phyloP scores from a whole-genome alignment of 2,329 filamentous ascomycete genomes.

The Fusarium sacchari region DNA sequence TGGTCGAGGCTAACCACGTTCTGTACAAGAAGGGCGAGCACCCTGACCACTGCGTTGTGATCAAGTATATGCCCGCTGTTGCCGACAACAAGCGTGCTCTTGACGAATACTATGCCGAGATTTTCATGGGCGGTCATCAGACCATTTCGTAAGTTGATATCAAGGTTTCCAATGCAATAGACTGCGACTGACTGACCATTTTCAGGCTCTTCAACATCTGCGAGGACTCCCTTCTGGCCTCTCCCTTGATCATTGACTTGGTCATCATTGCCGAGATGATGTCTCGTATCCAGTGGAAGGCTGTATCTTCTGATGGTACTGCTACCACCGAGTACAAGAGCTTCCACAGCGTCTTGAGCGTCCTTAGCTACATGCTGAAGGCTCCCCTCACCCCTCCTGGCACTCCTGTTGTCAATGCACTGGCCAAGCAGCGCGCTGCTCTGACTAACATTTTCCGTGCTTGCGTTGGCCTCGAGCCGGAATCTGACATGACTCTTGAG shows the following conservation, averaged over 20 bases:
- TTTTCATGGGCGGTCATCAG: slow-evolving; percentile 98
- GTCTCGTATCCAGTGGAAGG: slow-evolving; percentile 96
- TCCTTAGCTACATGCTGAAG: slow-evolving; percentile 99
- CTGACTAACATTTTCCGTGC: slow-evolving; percentile 99
- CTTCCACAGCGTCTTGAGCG: slow-evolving; percentile 96
- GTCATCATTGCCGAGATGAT: slow-evolving; percentile 96
- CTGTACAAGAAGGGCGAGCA: slow-evolving; percentile 94
- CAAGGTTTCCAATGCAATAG: not conserved
- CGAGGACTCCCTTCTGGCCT: slow-evolving; percentile 96
- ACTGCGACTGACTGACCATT: slow-evolving; percentile 40
- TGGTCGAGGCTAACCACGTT: slow-evolving; percentile 94
- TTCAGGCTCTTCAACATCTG: slow-evolving; percentile 94
- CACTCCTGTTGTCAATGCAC: slow-evolving; percentile 93
- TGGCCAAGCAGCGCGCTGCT: slow-evolving; percentile 94
- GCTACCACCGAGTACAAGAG: slow-evolving; percentile 78
- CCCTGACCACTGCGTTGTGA: slow-evolving; percentile 97
- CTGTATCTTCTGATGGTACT: slow-evolving; percentile 61
- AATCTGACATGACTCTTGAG: slow-evolving; percentile 99
- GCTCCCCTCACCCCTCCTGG: slow-evolving; percentile 93
- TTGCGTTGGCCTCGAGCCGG: slow-evolving; percentile 94
- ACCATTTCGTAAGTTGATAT: slow-evolving; percentile 77
- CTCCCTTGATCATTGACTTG: slow-evolving; percentile 96
- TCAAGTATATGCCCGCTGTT: slow-evolving; percentile 99
- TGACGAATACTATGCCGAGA: slow-evolving; percentile 99
- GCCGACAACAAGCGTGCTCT: slow-evolving; percentile 99